Base-by-base conservation (phyloP, 495 filamentous ascomycete genomes). In the Tuber calosporum region DNA sequence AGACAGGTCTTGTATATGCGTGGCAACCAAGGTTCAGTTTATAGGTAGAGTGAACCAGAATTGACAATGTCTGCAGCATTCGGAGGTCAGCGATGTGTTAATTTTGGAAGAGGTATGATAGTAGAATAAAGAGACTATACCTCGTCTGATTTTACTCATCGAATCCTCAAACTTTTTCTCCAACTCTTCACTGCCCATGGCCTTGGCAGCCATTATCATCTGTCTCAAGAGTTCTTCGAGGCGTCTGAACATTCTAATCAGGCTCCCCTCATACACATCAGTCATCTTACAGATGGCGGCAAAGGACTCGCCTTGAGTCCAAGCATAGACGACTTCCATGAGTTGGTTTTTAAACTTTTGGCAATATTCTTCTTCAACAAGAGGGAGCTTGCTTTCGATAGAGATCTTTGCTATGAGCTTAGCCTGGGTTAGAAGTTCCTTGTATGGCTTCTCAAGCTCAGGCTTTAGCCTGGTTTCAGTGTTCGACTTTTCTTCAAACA, bases 231-330 rank as follows among this genome's bases (percentile, higher is more conserved):
- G 87, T 84, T 99, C 95, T 83, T 99, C 96, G 45, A 99, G 84
- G 34, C 96, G 91, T 68, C 95, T 90, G 88, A 99, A 98, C 68
- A 97, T 89, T 42, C 95, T 92, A 80, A 99, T 98, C 76, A 99
- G 85, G 73, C 90, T 96, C 67, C 95, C 95, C 82, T 99, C 95
- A 83, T 97, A 99, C 48, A 94, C 92, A 82, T 97, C 94, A 40
- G 95, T 97, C 94, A 97, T 97, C 90, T 94, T 94, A 83, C 95
- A 98, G 71, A 99, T 97, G 73, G 95, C 88, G n/a, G 91, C 88
- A 84, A 99, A 99, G 7, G 91, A 89, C 77, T 90, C 91, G 68
- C 94, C 96, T 72, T 93, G 89, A n/a, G 92, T 88, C 95, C 95
- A 99, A 22, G 92, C 91, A 81, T 90, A 91, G 39, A 99, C 92